Evolutionary conservation across 2,329 filamentous ascomycete genomes (phyloP), one percentile per base, ranked within the genome.

Genomic region (Aspergillus fijiensis): DNA sequence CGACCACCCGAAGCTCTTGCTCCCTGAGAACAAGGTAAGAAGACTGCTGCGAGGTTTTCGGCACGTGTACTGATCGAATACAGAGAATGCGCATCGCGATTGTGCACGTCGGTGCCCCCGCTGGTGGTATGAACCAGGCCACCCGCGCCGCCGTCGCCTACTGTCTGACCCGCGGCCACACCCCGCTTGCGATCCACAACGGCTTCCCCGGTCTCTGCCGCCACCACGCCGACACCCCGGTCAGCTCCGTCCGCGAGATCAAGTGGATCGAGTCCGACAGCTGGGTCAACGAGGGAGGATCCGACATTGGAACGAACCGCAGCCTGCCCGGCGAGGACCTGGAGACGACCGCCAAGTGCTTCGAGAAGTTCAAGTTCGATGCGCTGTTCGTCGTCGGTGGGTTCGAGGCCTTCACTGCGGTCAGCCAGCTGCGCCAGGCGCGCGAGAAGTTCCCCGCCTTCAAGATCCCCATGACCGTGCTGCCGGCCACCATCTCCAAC

Each of bases 401-500:
- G 1, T 99, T 99, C 69, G 95, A 99, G 79, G 95, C 93, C 1
- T 99, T 96, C 82, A 96, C 95, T 60, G 89, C 95, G 2, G 85
- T 97, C 35, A 91, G 90, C 49, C 90, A 98, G 76, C 84, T 99
- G 61, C 89, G 93, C 67, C 87, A 91, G 79, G 92, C 89, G 14
- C 85, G 92, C 58, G 84, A 87, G 39, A 79, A 91, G 62, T 96
- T 90, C 77, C 87, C 91, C 11, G 89, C 90, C 1, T 90, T 99
- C 73, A 92, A 91, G 76, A 97, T 99, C 65, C 95, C 95, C 21
- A 91, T 98, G 83, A 85, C 89, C 56, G 84, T 97, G 48, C 83
- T 99, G 27, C 95, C 95, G 0, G 95, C 95, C n/a, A 99, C 95
- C 10, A 94, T 99, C 68, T 96, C 92, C 66, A 99, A 99, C 83